phyloP scores from a whole-genome alignment of 176 grass and related monocot genomes.

The Triticum monococcum region DNA sequence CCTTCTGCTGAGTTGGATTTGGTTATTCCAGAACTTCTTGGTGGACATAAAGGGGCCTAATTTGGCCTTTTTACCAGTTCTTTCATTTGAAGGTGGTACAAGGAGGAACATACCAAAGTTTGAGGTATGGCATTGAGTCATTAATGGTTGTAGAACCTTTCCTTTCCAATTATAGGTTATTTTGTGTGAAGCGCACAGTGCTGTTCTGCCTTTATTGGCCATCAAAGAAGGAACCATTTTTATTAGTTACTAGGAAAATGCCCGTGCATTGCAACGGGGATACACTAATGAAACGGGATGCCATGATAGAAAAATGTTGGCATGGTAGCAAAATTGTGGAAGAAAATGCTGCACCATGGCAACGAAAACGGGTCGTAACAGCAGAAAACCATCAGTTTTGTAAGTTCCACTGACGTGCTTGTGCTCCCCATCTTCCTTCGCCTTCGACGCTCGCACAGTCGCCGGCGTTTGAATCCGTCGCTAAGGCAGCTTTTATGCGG shows the following conservation, averaged over 20 bases:
- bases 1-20: constrained; percentile 1
- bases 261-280: no score
- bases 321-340: no score
- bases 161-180: constrained; percentile 3
- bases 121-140: constrained; percentile 54
- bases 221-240: neutral
- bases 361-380: no score
- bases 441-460: no score
- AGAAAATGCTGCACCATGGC: no score
- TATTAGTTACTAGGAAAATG: neutral
- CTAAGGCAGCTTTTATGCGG: no score
- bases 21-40: constrained; percentile 76
- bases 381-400: no score
- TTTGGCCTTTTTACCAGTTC: constrained; percentile 72
- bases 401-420: no score
- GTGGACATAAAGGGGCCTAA: constrained; percentile 91
- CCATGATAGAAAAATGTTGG: no score
- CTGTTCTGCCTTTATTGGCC: neutral
- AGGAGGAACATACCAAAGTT: constrained; percentile 95
- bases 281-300: no score
- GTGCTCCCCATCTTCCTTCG: no score
- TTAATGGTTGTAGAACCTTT: neutral
- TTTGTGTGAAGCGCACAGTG: neutral
- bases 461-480: no score
- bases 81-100: constrained; percentile 95